A percentile compares a stretch with the other conserved stretches of the same genome.
These are phyloP conservation scores for Fusarium tjaetaba DNA, from an alignment of 2,329 filamentous ascomycete species.

Conservation along the genomic window DNA sequence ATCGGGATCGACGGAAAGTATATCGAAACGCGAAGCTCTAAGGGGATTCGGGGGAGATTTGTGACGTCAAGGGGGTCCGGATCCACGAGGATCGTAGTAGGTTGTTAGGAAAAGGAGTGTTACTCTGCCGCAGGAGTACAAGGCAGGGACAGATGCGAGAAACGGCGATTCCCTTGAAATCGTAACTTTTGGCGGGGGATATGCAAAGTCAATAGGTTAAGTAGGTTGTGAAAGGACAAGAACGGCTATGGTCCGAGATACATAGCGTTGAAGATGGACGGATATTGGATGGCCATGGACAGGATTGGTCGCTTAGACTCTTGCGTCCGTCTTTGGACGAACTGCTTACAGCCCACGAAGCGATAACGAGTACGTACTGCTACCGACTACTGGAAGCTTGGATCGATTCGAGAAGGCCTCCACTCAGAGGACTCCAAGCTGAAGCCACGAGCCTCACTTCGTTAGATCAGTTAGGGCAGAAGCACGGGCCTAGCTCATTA, in stretches of 20 bases:
- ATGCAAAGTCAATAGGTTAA: conserved; percentile 14
- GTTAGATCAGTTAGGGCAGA: conserved; percentile 35
- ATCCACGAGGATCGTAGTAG: conserved; percentile 19
- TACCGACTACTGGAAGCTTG: neutral
- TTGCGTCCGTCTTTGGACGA: conserved; percentile 21
- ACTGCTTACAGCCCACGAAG: conserved; percentile 12
- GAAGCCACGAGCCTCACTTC: conserved; percentile 36
- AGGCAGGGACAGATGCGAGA: conserved; percentile 10
- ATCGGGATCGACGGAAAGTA: conserved; percentile 39
- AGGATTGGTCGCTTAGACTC: conserved; percentile 17
- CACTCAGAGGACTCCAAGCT: conserved; percentile 28
- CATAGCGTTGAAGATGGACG: conserved; percentile 21
- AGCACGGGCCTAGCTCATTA: conserved; percentile 35
- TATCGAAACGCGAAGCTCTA: conserved; percentile 30
- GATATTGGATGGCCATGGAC: conserved; percentile 14
- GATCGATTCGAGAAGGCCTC: conserved; percentile 11
- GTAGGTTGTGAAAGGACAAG: conserved; percentile 1
- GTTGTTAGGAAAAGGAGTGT: conserved; percentile 19
- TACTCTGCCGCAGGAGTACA: conserved; percentile 23
- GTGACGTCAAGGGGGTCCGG: conserved; percentile 43
- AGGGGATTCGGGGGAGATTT: conserved; percentile 31
- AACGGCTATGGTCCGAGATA: conserved; percentile 16
- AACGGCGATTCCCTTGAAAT: neutral
- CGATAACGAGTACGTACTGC: conserved; percentile 35
- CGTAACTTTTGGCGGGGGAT: conserved; percentile 13